Conservation (phyloP, 768 basidiomycete genomes). For the Mycena amicta region DNA sequence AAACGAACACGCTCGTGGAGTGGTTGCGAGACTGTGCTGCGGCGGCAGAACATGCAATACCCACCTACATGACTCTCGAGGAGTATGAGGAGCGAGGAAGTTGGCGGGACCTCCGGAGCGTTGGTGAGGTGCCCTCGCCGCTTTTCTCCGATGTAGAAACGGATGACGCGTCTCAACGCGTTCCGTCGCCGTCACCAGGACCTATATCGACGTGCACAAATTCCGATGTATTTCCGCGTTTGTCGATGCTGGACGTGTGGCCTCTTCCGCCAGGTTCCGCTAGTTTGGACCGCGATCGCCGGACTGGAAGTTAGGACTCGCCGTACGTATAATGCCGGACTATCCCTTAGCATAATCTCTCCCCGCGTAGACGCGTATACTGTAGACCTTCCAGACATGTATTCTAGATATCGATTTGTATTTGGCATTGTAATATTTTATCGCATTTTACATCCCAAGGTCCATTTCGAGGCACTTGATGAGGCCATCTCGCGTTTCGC, state of each 20-base stretch:
- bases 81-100: conserved; percentile 53
- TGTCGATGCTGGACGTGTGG: conserved; percentile 22
- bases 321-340: conserved; percentile 2
- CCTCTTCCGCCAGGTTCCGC: conserved; percentile 13
- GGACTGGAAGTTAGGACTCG: conserved; percentile 42
- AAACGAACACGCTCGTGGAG: conserved; percentile 44
- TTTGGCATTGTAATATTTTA: conserved; percentile 8
- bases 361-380: conserved; percentile 4
- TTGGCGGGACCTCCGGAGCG: conserved; percentile 38
- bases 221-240: conserved; percentile 20
- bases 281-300: conserved; percentile 27
- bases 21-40: conserved; percentile 35
- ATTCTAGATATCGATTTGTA: conserved; percentile 25
- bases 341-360: conserved; percentile 5
- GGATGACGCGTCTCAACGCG: conserved; percentile 21
- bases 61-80: conserved; percentile 42
- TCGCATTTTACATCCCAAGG: neutral
- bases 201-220: conserved; percentile 15
- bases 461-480: conserved; percentile 64
- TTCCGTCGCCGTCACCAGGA: conserved; percentile 29
- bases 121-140: conserved; percentile 10
- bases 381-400: conserved; percentile 13
- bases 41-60: conserved; percentile 25
- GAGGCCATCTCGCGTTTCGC: conserved; percentile 55
- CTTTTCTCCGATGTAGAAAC: neutral